Evolutionary conservation across 2,329 filamentous ascomycete genomes (phyloP).

Genomic region (Ceratocystis albifundus): DNA sequence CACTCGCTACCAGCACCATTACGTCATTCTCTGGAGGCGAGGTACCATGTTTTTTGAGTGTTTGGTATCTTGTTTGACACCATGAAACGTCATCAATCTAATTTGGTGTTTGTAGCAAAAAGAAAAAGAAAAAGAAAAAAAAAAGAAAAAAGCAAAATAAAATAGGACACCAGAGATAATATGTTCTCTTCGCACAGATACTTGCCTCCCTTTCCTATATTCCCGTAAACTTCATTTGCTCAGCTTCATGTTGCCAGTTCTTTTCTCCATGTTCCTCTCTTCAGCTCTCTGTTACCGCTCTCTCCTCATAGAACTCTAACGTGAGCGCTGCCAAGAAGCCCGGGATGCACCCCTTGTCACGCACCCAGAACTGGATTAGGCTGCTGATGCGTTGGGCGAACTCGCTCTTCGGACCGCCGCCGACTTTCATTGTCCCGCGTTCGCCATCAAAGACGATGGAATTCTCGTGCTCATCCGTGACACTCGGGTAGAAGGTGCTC

Average conservation of each 20-base stretch:
- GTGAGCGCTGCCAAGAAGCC: slow-evolving; percentile 86
- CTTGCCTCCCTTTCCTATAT: slow-evolving; percentile 10
- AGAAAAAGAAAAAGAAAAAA: not conserved
- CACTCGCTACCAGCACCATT: not conserved
- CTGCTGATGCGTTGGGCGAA: slow-evolving; percentile 79
- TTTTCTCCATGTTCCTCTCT: slow-evolving; percentile 25
- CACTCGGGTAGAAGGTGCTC: slow-evolving; percentile 65
- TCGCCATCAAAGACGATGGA: slow-evolving; percentile 82
- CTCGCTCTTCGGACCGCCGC: slow-evolving; percentile 71
- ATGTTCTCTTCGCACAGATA: not conserved
- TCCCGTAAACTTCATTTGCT: not conserved
- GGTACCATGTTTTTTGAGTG: not conserved
- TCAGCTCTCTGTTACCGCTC: no score
- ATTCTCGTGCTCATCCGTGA: slow-evolving; percentile 57
- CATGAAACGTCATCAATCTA: slow-evolving; percentile 4
- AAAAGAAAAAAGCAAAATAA: not conserved
- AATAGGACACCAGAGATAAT: slow-evolving; percentile 1
- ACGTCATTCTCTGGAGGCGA: not conserved
- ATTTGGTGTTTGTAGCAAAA: not conserved
- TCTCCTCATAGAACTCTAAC: slow-evolving; percentile 72
- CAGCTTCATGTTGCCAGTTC: not conserved
- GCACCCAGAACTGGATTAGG: slow-evolving; percentile 90
- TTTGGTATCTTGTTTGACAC: not conserved
- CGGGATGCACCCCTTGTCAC: slow-evolving; percentile 84
- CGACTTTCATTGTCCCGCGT: slow-evolving; percentile 94